Percentiles rank a stretch among this genome's conserved stretches.
These are phyloP conservation scores for Plantago ovata DNA, from an alignment of 257 asterid genomes.

Conservation along the genomic window DNA sequence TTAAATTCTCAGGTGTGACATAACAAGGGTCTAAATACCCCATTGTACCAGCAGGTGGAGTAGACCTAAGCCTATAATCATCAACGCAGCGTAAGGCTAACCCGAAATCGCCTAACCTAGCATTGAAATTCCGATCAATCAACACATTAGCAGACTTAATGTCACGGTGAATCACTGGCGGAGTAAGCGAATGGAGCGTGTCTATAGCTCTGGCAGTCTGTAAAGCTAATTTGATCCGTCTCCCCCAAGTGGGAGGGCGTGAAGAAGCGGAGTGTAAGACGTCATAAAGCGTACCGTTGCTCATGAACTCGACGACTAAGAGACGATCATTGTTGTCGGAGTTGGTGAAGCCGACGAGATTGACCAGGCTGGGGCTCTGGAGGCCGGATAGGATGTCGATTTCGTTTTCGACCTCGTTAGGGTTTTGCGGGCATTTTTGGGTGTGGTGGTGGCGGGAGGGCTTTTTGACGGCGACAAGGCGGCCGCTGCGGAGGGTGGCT, in stretches of 20 bases:
- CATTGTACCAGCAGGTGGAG: conserved; percentile 98
- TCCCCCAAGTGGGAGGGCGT: conserved; percentile 66
- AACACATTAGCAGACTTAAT: conserved; percentile 83
- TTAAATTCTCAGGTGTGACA: conserved; percentile 81
- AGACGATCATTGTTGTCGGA: conserved; percentile 44
- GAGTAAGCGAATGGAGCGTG: conserved; percentile 52
- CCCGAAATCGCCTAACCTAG: conserved; percentile 89
- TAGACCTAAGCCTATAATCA: conserved; percentile 60
- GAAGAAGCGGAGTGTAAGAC: conserved; percentile 51
- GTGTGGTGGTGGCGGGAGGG: conserved; percentile 34
- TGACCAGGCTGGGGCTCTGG: conserved; percentile 69
- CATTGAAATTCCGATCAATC: conserved; percentile 68
- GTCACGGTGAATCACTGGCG: conserved; percentile 80
- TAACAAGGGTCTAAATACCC: conserved; percentile 91
- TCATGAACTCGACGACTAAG: conserved; percentile 82
- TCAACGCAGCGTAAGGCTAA: conserved; percentile 74
- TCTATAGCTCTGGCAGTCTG: conserved; percentile 86
- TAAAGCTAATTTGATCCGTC: conserved; percentile 69
- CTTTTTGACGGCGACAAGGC: conserved; percentile 73
- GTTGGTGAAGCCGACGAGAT: conserved; percentile 63
- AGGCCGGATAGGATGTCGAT: conserved; percentile 60
- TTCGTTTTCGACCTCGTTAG: conserved; percentile 72
- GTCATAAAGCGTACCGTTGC: conserved; percentile 80
- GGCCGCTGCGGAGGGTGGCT: conserved; percentile 66
- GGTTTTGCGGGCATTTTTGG: conserved; percentile 32